Percentiles rank a stretch among this genome's conserved stretches.
These are phyloP conservation scores for Manihot esculenta DNA, from an alignment of 441 rosid species.

Conservation along the genomic window DNA sequence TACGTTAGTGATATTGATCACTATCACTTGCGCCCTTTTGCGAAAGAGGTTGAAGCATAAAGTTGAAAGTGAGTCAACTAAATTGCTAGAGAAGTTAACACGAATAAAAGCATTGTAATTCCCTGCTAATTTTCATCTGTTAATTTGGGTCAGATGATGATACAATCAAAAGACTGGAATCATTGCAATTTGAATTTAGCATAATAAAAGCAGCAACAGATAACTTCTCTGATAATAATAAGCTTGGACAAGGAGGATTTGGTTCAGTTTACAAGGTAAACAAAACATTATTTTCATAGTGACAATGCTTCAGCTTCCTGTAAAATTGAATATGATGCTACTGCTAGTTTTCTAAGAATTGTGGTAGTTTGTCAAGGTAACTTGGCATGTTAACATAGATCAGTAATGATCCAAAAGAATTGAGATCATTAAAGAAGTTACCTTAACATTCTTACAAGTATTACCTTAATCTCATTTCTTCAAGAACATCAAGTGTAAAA, in stretches of 20 bases:
- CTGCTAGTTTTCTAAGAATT: not conserved
- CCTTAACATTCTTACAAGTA: not conserved
- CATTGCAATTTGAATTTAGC: constrained; percentile 13
- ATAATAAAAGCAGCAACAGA: constrained; percentile 17
- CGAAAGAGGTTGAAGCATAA: constrained; percentile 1
- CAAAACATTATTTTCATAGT: not conserved
- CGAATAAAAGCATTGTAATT: not conserved
- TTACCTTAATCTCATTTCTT: not conserved
- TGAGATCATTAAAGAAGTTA: not conserved
- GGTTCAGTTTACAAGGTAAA: constrained; percentile 30
- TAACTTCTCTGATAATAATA: constrained; percentile 18
- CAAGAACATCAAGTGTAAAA: not conserved
- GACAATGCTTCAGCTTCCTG: not conserved
- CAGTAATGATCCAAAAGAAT: not conserved
- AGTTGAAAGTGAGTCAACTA: not conserved
- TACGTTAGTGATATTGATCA: not conserved
- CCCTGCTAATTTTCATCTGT: not conserved
- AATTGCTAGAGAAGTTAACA: not conserved
- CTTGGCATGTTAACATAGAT: not conserved
- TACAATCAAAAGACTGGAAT: constrained; percentile 6
- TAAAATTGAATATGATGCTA: not conserved
- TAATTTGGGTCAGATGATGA: not conserved
- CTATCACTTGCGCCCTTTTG: not conserved
- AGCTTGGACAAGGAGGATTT: constrained; percentile 30
- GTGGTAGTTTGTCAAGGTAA: not conserved